Conservation (phyloP, 768 basidiomycete species). For the Calocera cornea region DNA sequence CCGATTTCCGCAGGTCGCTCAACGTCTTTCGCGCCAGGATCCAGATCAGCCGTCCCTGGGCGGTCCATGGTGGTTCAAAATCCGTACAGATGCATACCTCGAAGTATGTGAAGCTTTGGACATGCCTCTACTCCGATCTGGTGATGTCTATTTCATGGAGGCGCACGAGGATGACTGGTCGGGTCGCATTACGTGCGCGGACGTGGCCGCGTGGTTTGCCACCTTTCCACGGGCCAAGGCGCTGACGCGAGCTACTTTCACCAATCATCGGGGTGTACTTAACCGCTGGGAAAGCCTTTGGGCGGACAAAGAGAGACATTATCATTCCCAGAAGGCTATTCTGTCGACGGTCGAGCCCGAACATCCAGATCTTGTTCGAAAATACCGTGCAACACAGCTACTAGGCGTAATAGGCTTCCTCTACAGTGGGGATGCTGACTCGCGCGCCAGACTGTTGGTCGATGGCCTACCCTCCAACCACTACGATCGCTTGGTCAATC, state of each 20-base stretch:
- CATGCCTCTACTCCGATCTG: not conserved
- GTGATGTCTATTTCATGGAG: not conserved
- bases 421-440: not conserved
- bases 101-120: not conserved
- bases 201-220: not conserved
- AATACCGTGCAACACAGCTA: not conserved
- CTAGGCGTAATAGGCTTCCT: not conserved
- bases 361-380: not conserved
- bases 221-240: not conserved
- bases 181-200: not conserved
- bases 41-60: not conserved
- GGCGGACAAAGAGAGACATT: not conserved
- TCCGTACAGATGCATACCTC: not conserved
- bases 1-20: not conserved
- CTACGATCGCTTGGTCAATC: not conserved
- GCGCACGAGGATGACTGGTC: not conserved
- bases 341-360: not conserved
- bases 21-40: not conserved
- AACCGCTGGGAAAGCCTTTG: not conserved
- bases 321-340: not conserved
- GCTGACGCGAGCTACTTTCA: not conserved
- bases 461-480: not conserved
- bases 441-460: not conserved
- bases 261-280: not conserved
- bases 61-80: not conserved